A percentile compares a stretch with the other conserved stretches of the same genome.
Conservation (phyloP, 106 monocot genomes). For the Xerophyta viscosa region DNA sequence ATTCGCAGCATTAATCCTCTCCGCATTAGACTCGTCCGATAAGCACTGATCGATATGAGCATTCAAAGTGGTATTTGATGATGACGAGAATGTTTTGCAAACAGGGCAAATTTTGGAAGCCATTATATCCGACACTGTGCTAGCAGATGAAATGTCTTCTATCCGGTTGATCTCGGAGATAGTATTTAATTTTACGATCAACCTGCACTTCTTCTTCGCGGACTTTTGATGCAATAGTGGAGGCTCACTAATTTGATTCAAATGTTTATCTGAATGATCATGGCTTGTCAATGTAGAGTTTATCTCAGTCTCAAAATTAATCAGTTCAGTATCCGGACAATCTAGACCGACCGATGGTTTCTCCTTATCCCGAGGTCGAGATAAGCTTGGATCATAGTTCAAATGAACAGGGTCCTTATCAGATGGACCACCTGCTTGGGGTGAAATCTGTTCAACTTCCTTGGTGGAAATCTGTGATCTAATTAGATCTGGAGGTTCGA, state of each 20-base stretch:
- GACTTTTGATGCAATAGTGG: conserved; percentile 5
- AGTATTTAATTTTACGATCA: conserved; percentile 28
- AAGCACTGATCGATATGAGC: conserved; percentile 94
- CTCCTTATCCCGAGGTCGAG: neutral
- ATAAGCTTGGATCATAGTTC: neutral
- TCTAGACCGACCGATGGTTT: too few species aligned
- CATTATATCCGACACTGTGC: conserved; percentile 52
- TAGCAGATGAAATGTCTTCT: conserved; percentile 38
- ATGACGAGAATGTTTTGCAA: conserved; percentile 74
- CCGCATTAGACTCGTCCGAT: conserved; percentile 22
- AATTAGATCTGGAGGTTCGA: conserved; percentile 63
- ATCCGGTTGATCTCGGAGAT: conserved; percentile 6
- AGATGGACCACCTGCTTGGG: neutral
- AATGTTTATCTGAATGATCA: conserved; percentile 1
- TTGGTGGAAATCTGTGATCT: conserved; percentile 14
- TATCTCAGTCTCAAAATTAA: conserved; percentile 9
- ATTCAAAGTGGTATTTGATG: conserved; percentile 88
- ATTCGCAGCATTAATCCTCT: too few species aligned
- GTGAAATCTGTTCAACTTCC: conserved; percentile 1
- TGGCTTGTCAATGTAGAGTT: conserved; percentile 1
- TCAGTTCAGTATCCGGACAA: too few species aligned
- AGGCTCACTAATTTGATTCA: neutral
- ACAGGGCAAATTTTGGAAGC: conserved; percentile 87
- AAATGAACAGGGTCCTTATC: neutral
- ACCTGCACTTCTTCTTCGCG: conserved; percentile 35